These are phyloP conservation scores for Aspergillus avenaceus DNA, from an alignment of 495 filamentous ascomycete genomes.

Conservation along the genomic window DNA sequence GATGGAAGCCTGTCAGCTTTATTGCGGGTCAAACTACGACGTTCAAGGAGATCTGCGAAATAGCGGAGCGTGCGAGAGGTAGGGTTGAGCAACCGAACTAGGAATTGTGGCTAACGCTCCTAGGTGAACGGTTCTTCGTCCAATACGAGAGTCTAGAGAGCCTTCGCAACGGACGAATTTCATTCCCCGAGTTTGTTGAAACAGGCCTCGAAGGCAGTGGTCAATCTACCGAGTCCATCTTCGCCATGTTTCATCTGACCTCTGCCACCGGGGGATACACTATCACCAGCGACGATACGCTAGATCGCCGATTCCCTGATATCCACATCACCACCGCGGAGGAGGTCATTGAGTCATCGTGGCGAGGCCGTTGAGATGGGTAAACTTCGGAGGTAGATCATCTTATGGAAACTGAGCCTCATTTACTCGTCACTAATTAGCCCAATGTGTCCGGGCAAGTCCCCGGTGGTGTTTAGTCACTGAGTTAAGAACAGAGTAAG, in stretches of 20 bases:
- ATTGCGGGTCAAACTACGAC: conserved; percentile 29
- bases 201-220: background rate
- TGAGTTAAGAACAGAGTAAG: too few species aligned
- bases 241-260: background rate
- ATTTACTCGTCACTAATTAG: too few species aligned
- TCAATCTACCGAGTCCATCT: background rate
- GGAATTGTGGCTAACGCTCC: background rate
- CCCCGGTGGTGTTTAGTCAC: too few species aligned
- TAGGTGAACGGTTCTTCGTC: conserved; percentile 32
- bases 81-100: background rate
- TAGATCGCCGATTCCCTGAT: background rate
- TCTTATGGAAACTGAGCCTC: too few species aligned
- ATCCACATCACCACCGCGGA: background rate
- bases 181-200: conserved; percentile 1
- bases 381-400: too few species aligned
- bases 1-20: conserved; percentile 23
- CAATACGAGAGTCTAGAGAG: conserved; percentile 31
- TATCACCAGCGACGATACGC: background rate
- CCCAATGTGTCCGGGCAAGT: too few species aligned
- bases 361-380: conserved; percentile 1
- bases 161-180: conserved; percentile 24
- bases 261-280: background rate
- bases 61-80: conserved; percentile 31
- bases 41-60: conserved; percentile 26
- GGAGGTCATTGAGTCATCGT: background rate